These are phyloP conservation scores for Fusarium sp. DNA, from an alignment of 2,329 filamentous ascomycete species.

Conservation along the genomic window DNA sequence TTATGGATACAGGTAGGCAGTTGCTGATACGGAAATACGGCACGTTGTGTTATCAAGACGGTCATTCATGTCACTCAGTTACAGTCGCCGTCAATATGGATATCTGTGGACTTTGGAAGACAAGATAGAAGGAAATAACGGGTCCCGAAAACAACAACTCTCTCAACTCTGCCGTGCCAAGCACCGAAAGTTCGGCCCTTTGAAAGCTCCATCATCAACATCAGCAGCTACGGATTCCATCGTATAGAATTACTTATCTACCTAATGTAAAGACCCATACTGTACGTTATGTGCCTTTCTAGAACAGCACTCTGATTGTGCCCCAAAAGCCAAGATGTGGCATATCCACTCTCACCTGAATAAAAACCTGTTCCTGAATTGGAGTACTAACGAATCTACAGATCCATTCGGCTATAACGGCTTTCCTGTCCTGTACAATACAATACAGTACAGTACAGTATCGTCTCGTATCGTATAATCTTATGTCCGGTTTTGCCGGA, in stretches of 20 bases:
- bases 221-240: background rate
- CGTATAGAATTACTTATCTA: background rate
- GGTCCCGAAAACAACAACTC: slow-evolving; percentile 37
- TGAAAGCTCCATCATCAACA: slow-evolving; percentile 5
- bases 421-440: background rate
- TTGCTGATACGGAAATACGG: background rate
- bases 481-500: slow-evolving; percentile 43
- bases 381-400: background rate
- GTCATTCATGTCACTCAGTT: background rate
- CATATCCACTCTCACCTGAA: slow-evolving; percentile 13
- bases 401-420: slow-evolving; percentile 39
- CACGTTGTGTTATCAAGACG: background rate
- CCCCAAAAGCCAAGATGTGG: background rate
- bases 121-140: slow-evolving; percentile 16
- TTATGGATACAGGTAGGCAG: background rate
- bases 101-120: slow-evolving; percentile 15
- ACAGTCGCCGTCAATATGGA: slow-evolving; percentile 3
- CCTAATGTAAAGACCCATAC: background rate
- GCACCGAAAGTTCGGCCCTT: slow-evolving; percentile 35
- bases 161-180: slow-evolving; percentile 38
- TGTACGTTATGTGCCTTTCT: background rate
- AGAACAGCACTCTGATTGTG: background rate
- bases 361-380: slow-evolving; percentile 11
- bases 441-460: background rate
- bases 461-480: background rate